Base-by-base conservation (phyloP, 2,329 filamentous ascomycete genomes). In the Tolypocladium tundrense region DNA sequence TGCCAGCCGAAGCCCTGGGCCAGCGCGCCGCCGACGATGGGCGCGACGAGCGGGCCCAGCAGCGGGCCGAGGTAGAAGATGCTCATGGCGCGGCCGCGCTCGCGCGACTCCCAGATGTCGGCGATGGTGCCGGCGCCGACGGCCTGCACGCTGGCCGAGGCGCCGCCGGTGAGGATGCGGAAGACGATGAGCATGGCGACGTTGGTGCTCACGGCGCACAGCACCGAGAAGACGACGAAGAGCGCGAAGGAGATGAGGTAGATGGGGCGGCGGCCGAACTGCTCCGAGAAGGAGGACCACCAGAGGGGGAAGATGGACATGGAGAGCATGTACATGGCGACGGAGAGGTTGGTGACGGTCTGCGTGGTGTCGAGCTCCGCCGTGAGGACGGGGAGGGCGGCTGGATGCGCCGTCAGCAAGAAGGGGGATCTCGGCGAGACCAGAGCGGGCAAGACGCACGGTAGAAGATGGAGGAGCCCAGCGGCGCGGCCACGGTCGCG, bases 291-390 rank as follows among this genome's bases (percentile, higher is more conserved):
- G 1, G 86, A 87, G 1, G 87, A 90, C 88, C 88, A 94, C 90
- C 90, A 94, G 0, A 95, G 77, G 0, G 90, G 90, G 63, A 91
- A 93, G 51, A 94, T 90, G 57, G 85, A 83, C 88, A 94, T 90
- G 64, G 82, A 77, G 5, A 94, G 77, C 88, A 94, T 91, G 69
- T 92, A 94, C 58, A 93, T 72, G 0, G 90, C 87, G 0, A 94
- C 82, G 0, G 87, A 87, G 58, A 94, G 68, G 69, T 94, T 95
- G 57, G 86, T 84, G 19, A 90, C 74, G 1, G 88, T 88, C 16
- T 82, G 72, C 0, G 81, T 80, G 14, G 85, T 79, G 62, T 86
- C 63, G 50, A 94, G 77, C 27, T 88, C 84, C 4, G 67, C 66
- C 0, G 85, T 75, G 58, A 94, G 82, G 48, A 87, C 76, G 1